Evolutionary conservation across 108 stramenopile genomes (phyloP).

Genomic region (Cyclotella cryptica): DNA sequence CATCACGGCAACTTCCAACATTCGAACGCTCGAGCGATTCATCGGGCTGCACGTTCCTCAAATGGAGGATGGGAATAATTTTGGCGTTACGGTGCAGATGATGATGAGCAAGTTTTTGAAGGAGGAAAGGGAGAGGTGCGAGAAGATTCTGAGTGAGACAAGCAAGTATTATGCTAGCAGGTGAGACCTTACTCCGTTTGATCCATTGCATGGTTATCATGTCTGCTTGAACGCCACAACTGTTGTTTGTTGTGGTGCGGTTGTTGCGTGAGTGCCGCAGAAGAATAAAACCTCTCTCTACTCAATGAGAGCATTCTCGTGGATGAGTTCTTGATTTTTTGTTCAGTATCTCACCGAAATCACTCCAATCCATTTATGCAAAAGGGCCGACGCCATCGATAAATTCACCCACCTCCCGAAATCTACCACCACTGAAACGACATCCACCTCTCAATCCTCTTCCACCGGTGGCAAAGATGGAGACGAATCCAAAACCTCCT

Average conservation of each 20-base stretch:
- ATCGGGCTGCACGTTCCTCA: constrained; percentile 49
- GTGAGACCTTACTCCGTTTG: background rate
- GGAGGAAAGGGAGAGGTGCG: constrained; percentile 51
- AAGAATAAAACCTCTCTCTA: no score
- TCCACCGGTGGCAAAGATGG: constrained; percentile 71
- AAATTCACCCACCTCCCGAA: constrained; percentile 61
- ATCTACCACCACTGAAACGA: constrained; percentile 34
- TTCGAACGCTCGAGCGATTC: constrained; percentile 44
- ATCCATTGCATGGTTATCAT: no score
- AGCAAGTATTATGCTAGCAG: constrained; percentile 66
- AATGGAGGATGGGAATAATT: constrained; percentile 85
- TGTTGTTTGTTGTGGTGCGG: background rate
- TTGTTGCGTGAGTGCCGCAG: no score
- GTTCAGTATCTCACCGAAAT: background rate
- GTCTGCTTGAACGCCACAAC: background rate
- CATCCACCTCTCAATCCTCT: constrained; percentile 22
- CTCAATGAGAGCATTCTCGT: no score
- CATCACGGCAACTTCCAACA: constrained; percentile 25
- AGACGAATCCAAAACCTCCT: constrained; percentile 37
- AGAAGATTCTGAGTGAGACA: constrained; percentile 47
- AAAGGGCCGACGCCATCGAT: constrained; percentile 61
- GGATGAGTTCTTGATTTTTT: no score
- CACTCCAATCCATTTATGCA: background rate
- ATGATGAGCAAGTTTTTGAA: constrained; percentile 62
- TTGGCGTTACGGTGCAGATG: constrained; percentile 78